A percentile compares a stretch with the other conserved stretches of the same genome.
Evolutionary conservation across 345 rosid genomes (phyloP).

Genomic region (Eucalyptus cloeziana): DNA sequence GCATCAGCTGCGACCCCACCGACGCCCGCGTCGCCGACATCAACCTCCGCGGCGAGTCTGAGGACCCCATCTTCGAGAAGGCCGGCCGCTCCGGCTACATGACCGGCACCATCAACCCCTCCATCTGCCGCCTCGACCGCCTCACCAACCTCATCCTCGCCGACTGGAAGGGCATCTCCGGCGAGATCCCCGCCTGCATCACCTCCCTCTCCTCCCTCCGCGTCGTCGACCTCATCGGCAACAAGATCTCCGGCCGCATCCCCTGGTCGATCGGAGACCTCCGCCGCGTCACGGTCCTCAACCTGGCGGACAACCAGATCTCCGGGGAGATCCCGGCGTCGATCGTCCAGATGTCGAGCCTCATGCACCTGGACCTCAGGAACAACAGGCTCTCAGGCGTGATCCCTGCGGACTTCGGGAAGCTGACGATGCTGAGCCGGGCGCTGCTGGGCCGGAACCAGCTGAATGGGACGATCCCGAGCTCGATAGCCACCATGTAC

Average conservation of each 20-base stretch:
- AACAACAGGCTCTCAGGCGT: conserved; percentile 52
- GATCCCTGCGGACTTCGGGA: conserved; percentile 61
- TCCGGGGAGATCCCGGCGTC: conserved; percentile 59
- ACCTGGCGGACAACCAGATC: conserved; percentile 71
- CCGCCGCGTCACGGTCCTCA: conserved; percentile 42
- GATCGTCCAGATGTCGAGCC: conserved; percentile 34
- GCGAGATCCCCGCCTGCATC: conserved; percentile 58
- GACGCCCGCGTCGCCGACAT: conserved; percentile 58
- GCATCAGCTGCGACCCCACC: conserved; percentile 72
- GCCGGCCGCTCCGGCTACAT: conserved; percentile 74
- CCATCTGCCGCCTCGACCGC: conserved; percentile 59
- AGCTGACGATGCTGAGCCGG: conserved; percentile 68
- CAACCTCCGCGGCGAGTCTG: conserved; percentile 86
- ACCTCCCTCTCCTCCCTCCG: conserved; percentile 52
- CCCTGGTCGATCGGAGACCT: conserved; percentile 61
- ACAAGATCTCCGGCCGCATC: conserved; percentile 53
- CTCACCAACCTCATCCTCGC: conserved; percentile 56
- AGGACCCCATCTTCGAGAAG: conserved; percentile 65
- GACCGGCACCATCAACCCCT: conserved; percentile 73
- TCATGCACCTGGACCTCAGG: conserved; percentile 71
- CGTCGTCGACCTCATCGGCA: conserved; percentile 72
- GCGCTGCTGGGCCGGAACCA: conserved; percentile 62
- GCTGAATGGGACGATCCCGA: conserved; percentile 59
- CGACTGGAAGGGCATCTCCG: conserved; percentile 84
- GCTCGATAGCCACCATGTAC: conserved; percentile 37